Evolutionary conservation across 225 moss, liverwort and hornwort genomes (phyloP), one percentile per base, ranked within the genome.

Genomic region (Polytrichum commune): DNA sequence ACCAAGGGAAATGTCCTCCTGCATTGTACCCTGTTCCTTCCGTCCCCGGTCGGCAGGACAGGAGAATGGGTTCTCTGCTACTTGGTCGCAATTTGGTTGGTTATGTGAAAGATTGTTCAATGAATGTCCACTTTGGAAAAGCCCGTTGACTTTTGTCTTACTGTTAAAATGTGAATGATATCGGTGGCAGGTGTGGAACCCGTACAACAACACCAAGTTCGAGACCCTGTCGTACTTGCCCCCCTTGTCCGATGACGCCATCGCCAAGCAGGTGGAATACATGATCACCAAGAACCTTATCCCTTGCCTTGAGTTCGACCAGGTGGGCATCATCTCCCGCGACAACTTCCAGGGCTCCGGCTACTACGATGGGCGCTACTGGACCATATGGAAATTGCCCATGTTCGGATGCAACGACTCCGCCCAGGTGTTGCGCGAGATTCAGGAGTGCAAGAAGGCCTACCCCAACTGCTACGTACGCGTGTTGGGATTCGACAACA

Each of bases 341-440:
- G 62, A 57, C 6, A 60, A 72, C 77, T 33, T 72, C 72, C 53
- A 25, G 18, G 27, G 75, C 63, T 84, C 84, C n/a, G 76, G 81
- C 27, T 90, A 82, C 73, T 78, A 86, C 46, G 86, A 84, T 19
- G 87, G 87, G 0, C 80, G 82, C 28, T 84, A 90, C 82, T 84
- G 84, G 84, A 78, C 75, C 64, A 81, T 90, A 87, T 87, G 86
- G 82, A 86, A 86, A 81, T 5, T 85, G 54, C 80, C 79, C 70
- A 82, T 84, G 62, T 90, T 87, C 62, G 80, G 84, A 2, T 86
- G 84, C 67, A 80, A n/a, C 18, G 84, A 84, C 53, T 55, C 86
- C 1, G 1, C 68, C 4, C 57, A 72, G 22, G 86, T 86, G 28
- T 58, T 82, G 53, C 18, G 55, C 3, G 82, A 84, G 76, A 84